phyloP scores from a whole-genome alignment of 2,329 filamentous ascomycete species.

The Pseudocercospora vitis region DNA sequence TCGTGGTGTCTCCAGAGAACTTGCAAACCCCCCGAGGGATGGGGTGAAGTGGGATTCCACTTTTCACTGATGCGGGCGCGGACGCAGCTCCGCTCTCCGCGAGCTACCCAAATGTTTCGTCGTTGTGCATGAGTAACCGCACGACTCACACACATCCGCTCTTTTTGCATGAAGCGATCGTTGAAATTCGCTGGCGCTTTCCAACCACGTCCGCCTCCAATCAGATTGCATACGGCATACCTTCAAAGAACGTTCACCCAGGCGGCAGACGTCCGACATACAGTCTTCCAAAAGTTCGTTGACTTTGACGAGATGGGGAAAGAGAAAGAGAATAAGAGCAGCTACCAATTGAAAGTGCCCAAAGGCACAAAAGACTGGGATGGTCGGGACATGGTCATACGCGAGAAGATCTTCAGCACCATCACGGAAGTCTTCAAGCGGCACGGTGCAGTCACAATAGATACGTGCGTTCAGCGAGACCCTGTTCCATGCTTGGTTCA shows the following conservation, averaged over 20 bases:
- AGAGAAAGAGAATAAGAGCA: slow-evolving; percentile 42
- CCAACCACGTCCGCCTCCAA: not conserved
- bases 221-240: not conserved
- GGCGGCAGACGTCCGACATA: not conserved
- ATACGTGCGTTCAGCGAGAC: slow-evolving; percentile 57
- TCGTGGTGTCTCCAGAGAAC: too few relatives aligned
- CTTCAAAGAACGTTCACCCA: not conserved
- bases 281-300: slow-evolving; percentile 12
- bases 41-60: too few relatives aligned
- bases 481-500: not conserved
- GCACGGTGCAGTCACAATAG: slow-evolving; percentile 75
- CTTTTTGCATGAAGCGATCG: slow-evolving; percentile 24
- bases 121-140: not conserved
- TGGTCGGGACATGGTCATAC: slow-evolving; percentile 74
- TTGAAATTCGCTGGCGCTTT: slow-evolving; percentile 14
- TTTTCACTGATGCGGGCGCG: not conserved
- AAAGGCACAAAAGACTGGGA: slow-evolving; percentile 90
- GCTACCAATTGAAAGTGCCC: slow-evolving; percentile 75
- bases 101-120: slow-evolving; percentile 11
- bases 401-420: slow-evolving; percentile 74
- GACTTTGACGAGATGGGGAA: slow-evolving; percentile 47
- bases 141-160: slow-evolving; percentile 1
- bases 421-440: slow-evolving; percentile 80
- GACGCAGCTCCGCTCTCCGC: not conserved
- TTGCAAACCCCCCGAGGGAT: too few relatives aligned